Evolutionary conservation across 1,139 yeast genomes (phyloP).

Genomic region (Wickerhamomyces sp.): DNA sequence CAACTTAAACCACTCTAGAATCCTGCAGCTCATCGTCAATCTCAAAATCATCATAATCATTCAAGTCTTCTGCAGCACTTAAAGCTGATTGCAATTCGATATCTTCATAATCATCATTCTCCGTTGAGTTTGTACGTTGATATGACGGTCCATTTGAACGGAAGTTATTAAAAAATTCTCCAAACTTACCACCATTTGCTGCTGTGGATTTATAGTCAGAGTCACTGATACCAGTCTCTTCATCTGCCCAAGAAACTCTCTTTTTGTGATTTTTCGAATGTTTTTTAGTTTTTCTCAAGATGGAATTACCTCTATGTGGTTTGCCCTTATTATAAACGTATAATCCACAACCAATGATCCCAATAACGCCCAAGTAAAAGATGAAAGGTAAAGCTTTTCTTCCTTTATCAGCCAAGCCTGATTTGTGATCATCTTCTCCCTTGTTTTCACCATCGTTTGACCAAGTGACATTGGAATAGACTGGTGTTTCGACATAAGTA

Average conservation of each 20-base stretch:
- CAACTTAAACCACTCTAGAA: too few species aligned
- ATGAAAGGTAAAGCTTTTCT: conserved; percentile 21
- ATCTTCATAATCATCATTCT: conserved; percentile 14
- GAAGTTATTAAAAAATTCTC: conserved; percentile 19
- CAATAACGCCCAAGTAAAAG: conserved; percentile 16
- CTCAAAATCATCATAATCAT: conserved; percentile 28
- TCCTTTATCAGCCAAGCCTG: conserved; percentile 3
- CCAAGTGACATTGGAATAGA: conserved; percentile 14
- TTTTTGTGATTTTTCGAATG: conserved; percentile 17
- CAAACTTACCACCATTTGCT: conserved; percentile 7
- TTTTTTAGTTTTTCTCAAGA: conserved; percentile 22
- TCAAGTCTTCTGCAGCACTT: conserved; percentile 3
- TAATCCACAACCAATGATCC: conserved; percentile 16
- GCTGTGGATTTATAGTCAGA: conserved; percentile 1
- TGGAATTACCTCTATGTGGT: conserved; percentile 22
- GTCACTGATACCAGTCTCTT: conserved; percentile 5
- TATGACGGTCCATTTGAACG: conserved; percentile 11
- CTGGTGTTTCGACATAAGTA: conserved; percentile 20
- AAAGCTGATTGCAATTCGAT: conserved; percentile 17
- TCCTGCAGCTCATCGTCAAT: neutral
- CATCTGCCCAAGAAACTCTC: conserved; percentile 32
- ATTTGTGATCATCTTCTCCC: neutral
- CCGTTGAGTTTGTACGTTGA: conserved; percentile 1
- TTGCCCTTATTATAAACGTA: conserved; percentile 16
- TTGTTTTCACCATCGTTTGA: conserved; percentile 5